These are phyloP conservation scores for Adansonia gregorii DNA, from an alignment of 441 rosid species.

Conservation along the genomic window DNA sequence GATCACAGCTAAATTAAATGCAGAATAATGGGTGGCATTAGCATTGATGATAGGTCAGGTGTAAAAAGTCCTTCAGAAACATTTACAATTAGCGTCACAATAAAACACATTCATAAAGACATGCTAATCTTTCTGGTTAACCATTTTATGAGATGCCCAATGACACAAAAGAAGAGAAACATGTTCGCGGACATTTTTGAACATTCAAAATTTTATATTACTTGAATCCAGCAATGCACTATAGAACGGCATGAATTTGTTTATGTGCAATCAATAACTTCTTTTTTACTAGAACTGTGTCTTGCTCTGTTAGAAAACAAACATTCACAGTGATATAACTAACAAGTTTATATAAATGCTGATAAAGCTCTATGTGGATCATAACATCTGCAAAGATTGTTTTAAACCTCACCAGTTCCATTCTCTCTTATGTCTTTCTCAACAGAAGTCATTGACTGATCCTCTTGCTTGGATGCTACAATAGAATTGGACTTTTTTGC, in stretches of 20 bases:
- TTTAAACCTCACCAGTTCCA: constrained; percentile 40
- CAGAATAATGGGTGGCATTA: not conserved
- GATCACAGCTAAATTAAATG: constrained; percentile 3
- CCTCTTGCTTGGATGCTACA: constrained; percentile 42
- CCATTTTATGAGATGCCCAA: constrained; percentile 5
- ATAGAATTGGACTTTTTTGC: constrained; percentile 39
- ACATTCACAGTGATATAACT: not conserved
- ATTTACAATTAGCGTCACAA: not conserved
- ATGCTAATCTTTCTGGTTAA: not conserved
- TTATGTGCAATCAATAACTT: not conserved
- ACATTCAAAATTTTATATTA: constrained; percentile 1
- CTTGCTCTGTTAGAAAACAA: not conserved
- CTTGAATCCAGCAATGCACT: constrained; percentile 10
- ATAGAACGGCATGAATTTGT: not conserved
- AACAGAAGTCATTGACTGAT: constrained; percentile 38
- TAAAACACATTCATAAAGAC: constrained; percentile 9
- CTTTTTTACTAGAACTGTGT: not conserved
- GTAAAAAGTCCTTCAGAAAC: constrained; percentile 7
- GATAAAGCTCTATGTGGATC: not conserved
- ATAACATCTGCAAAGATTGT: not conserved
- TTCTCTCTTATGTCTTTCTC: constrained; percentile 42
- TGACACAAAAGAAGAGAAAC: not conserved
- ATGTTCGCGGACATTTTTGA: not conserved
- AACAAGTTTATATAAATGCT: constrained; percentile 1
- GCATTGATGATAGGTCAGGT: not conserved